Evolutionary conservation across 192 early-diverging fungal genomes (phyloP).

Genomic region (Rhizophagus sp.): DNA sequence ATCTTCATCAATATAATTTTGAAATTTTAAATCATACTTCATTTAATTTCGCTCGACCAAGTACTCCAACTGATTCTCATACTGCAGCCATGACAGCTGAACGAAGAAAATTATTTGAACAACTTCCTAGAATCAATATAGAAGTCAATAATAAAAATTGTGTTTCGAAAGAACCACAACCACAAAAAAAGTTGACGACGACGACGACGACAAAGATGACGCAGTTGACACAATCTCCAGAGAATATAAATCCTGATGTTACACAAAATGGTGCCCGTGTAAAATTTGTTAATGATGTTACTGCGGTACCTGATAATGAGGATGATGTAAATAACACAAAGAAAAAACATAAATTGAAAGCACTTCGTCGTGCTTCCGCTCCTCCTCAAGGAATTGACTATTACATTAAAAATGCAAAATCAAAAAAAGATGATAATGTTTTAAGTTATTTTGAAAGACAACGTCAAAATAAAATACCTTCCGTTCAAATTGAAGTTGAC

Average conservation of each 20-base stretch:
- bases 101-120: slow-evolving; percentile 2
- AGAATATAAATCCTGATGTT: neutral
- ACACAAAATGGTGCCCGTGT: neutral
- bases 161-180: neutral
- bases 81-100: slow-evolving; percentile 3
- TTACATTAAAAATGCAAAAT: neutral
- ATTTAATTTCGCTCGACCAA: slow-evolving; percentile 27
- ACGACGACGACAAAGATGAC: too few species aligned
- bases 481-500: neutral
- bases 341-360: neutral
- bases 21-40: slow-evolving; percentile 30
- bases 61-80: neutral
- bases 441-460: neutral
- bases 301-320: neutral
- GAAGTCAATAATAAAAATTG: neutral
- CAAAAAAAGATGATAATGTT: neutral
- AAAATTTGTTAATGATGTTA: neutral
- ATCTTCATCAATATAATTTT: neutral
- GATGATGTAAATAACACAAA: neutral
- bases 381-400: neutral
- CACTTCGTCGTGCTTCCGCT: neutral
- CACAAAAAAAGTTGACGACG: neutral
- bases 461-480: neutral
- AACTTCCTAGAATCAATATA: neutral
- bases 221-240: neutral